Percentiles rank a stretch among this genome's conserved stretches.
Conservation (phyloP, 257 asterid species). For the Solanum infundibuliforme region DNA sequence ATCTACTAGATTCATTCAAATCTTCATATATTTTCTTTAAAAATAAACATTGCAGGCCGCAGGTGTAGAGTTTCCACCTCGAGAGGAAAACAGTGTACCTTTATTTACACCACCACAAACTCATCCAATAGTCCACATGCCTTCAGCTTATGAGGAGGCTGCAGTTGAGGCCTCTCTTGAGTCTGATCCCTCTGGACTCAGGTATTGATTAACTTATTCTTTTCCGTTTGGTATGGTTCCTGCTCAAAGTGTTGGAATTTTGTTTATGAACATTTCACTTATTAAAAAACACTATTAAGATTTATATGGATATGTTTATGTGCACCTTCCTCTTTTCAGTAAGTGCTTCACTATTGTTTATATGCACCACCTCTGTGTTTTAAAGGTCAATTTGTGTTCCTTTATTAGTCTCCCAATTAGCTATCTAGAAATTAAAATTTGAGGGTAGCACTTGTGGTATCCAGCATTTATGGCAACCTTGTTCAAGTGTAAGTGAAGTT, state of each 20-base stretch:
- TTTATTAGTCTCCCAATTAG: background rate
- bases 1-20: background rate
- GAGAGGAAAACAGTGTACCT: constrained; percentile 76
- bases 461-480: background rate
- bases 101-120: constrained; percentile 92
- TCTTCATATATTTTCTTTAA: background rate
- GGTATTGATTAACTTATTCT: constrained; percentile 26
- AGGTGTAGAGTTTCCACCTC: constrained; percentile 94
- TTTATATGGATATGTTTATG: background rate
- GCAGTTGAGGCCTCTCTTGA: constrained; percentile 92
- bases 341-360: background rate
- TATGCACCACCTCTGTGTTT: background rate
- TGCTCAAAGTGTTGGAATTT: background rate
- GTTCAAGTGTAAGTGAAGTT: background rate
- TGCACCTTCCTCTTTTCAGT: background rate
- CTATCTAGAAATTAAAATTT: background rate
- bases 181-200: constrained; percentile 85
- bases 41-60: constrained; percentile 41
- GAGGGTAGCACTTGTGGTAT: background rate
- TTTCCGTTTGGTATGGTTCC: background rate
- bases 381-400: background rate
- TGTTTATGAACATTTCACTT: background rate
- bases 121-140: constrained; percentile 48
- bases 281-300: background rate
- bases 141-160: constrained; percentile 73